phyloP scores from a whole-genome alignment of 768 basidiomycete genomes.

The Boletellus ananiceps region DNA sequence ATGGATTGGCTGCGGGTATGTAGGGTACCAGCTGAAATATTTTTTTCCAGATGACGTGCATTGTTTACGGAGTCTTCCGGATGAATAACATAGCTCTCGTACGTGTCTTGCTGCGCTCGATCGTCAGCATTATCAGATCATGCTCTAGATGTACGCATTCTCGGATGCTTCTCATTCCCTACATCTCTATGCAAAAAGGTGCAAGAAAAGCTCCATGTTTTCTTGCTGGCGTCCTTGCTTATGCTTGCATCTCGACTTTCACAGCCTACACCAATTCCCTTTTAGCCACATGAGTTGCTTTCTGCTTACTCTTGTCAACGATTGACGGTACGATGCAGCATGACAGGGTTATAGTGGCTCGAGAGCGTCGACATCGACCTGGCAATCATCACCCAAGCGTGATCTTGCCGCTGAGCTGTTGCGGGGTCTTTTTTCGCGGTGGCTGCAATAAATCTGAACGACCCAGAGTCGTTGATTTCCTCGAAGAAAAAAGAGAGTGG shows the following conservation, averaged over 20 bases:
- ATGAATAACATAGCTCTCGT: neutral
- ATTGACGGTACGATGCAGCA: too few relatives aligned
- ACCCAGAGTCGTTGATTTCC: too few relatives aligned
- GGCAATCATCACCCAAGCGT: too few relatives aligned
- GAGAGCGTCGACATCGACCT: too few relatives aligned
- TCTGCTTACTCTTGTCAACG: too few relatives aligned
- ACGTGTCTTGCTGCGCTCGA: neutral
- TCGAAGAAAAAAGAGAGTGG: too few relatives aligned
- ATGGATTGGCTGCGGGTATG: too few relatives aligned
- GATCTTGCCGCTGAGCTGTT: too few relatives aligned
- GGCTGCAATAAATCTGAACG: too few relatives aligned
- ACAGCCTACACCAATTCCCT: constrained; percentile 1
- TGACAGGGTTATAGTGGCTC: neutral
- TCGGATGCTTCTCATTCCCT: neutral
- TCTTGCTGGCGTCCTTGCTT: neutral
- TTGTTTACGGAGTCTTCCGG: neutral
- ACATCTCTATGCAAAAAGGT: neutral
- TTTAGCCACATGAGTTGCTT: constrained; percentile 2
- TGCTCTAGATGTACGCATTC: neutral
- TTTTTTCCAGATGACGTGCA: too few relatives aligned
- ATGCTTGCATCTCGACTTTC: neutral
- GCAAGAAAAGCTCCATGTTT: neutral
- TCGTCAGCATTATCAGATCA: neutral
- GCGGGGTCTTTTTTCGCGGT: too few relatives aligned
- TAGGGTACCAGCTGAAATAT: too few relatives aligned